phyloP scores from a whole-genome alignment of 2,329 filamentous ascomycete genomes.

The Fusarium sp. region DNA sequence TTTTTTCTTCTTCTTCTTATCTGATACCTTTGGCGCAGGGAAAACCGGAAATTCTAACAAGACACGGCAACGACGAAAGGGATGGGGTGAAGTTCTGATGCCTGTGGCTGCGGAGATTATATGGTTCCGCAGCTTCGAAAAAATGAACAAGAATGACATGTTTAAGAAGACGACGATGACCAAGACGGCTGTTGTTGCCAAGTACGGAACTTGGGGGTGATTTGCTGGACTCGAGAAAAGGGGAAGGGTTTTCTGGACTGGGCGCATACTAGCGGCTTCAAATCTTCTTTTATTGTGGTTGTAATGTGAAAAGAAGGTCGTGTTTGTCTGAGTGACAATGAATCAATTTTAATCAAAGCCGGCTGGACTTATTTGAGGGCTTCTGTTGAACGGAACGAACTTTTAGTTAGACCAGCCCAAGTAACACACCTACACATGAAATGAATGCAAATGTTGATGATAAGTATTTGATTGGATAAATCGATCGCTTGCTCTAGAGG shows the following conservation, averaged over 20 bases:
- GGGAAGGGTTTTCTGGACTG: conserved; percentile 15
- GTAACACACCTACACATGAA: background rate
- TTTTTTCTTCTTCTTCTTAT: conserved; percentile 21
- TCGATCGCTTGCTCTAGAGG: conserved; percentile 43
- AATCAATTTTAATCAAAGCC: conserved; percentile 2
- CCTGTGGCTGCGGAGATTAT: conserved; percentile 9
- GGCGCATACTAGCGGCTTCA: conserved; percentile 37
- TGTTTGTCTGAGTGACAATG: conserved; percentile 14
- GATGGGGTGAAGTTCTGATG: conserved; percentile 6
- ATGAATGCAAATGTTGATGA: conserved; percentile 9
- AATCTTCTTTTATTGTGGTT: conserved; percentile 30
- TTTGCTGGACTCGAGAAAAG: conserved; percentile 28
- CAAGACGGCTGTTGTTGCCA: conserved; percentile 26
- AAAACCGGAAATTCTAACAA: conserved; percentile 18
- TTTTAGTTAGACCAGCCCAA: background rate
- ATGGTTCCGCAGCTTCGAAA: conserved; percentile 6
- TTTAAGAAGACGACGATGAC: conserved; percentile 39
- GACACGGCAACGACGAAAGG: conserved; percentile 20
- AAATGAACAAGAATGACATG: conserved; percentile 38
- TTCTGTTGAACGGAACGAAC: conserved; percentile 23
- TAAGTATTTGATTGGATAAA: conserved; percentile 32
- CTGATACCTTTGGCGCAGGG: conserved; percentile 36
- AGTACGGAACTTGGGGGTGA: conserved; percentile 27
- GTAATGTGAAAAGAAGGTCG: conserved; percentile 26
- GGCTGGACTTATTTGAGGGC: background rate